Evolutionary conservation across 1,284 basidiomycete species (phyloP), one percentile per base, ranked within the genome.

Genomic region (Ustanciosporium gigantosporum): DNA sequence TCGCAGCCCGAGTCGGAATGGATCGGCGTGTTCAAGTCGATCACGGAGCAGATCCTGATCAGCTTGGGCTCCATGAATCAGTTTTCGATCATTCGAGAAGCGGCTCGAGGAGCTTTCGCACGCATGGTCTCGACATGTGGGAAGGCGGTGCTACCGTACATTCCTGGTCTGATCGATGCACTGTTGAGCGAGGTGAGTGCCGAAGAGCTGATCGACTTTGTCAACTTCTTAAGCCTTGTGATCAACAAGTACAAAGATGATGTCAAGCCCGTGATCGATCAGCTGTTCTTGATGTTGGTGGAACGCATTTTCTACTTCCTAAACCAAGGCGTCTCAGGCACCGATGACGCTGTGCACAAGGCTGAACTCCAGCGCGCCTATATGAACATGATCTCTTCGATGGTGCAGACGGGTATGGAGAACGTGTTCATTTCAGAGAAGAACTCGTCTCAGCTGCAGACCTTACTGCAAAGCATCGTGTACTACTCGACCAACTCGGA

Each of bases 231-330:
- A 47, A 87, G 87, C 7, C 82, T 96, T 17, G 81, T 98, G 50
- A 88, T 94, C 53, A 91, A 95, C 79, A 90, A 90, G 74, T 85
- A 98, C 61, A 90, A 91, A 83, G 91, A 91, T 57, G 65, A 89
- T 62, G 84, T 96, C 79, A 86, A 86, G 60, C 81, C 86, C 57
- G 91, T 96, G 20, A 81, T 98, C 58, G 92, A 98, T 76, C 86
- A 94, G 75, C 84, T 99, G 21, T 85, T 97, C 42, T 85, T 88
- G 0, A 91, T 93, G 1, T 82, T 99, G 59, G 87, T 87, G 55
- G 82, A 86, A 15, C 90, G 96, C 68, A 89, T 97, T 52, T 87
- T 87, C 37, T 82, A 84, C 41, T 82, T 95, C 41, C 82, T 99
- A 50, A 86, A 88, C 24, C 87, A 89, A 60, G 89, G 91, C 0